Conservation (phyloP, 176 grass and related monocot species). For the Rhipidocladum racemiflorum region DNA sequence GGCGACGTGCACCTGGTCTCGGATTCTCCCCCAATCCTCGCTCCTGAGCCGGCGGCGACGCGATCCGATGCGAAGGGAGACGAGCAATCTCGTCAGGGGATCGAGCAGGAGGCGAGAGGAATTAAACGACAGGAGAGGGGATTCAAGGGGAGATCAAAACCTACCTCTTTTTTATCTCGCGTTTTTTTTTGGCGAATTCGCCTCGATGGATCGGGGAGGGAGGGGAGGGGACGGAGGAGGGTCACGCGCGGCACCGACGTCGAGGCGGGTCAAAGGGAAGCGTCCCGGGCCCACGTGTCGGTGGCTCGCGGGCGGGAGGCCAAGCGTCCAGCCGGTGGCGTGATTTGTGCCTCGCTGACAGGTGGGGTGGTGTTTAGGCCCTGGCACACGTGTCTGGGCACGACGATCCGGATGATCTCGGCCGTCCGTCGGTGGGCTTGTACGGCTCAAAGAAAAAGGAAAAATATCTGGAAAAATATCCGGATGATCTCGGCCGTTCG, state of each 20-base stretch:
- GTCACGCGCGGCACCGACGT: conserved; percentile 37
- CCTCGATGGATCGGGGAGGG: conserved; percentile 12
- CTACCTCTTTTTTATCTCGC: conserved; percentile 15
- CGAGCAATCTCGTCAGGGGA: conserved; percentile 11
- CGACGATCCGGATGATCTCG: not conserved
- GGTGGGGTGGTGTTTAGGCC: not conserved
- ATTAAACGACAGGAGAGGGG: not conserved
- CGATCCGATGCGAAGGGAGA: not conserved
- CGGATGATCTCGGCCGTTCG: too few relatives aligned
- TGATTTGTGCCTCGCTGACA: not conserved
- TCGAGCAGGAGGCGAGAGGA: not conserved
- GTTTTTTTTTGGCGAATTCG: not conserved
- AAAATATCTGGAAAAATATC: too few relatives aligned
- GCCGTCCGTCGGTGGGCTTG: not conserved
- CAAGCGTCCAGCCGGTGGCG: conserved; percentile 1
- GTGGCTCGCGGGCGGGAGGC: not conserved
- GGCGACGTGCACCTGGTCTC: conserved; percentile 21
- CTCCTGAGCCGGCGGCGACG: not conserved
- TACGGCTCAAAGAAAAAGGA: not conserved
- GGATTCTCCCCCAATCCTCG: not conserved
- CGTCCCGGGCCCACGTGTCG: conserved; percentile 29
- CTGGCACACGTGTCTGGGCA: not conserved
- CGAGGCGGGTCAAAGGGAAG: conserved; percentile 37
- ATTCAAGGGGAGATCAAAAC: conserved; percentile 30
- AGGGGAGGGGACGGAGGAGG: not conserved